Evolutionary conservation across 2,329 filamentous ascomycete genomes (phyloP), one percentile per base, ranked within the genome.

Genomic region (Orbilia brochopaga): DNA sequence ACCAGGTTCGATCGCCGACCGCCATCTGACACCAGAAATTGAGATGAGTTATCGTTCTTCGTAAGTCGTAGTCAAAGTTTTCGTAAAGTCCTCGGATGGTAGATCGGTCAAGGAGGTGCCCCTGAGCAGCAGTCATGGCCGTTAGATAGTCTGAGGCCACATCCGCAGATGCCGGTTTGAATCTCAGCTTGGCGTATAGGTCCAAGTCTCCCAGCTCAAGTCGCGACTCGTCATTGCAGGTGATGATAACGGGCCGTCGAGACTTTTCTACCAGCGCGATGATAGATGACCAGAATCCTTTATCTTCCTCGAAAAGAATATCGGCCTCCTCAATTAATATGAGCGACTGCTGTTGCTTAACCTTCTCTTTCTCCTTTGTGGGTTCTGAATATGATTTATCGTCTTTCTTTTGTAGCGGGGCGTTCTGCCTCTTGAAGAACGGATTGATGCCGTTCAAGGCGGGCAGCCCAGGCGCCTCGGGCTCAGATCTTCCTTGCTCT

Each of bases 1-100:
- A 59, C 60, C 90, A 90, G 75, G 90, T 90, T n/a, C 86, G 83
- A 78, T 96, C 94, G 3, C 94, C 95, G 8, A 99, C 87, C 0
- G 89, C 91, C 80, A 97, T 92, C 78, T 99, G 94, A 78, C 95
- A 99, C 93, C 93, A 99, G 78, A 95, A 94, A 78, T 96, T 88
- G 27, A 99, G 84, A 73, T 97, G 92, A 63, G 85, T 87, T 54
- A 99, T 86, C 1, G 89, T 88, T 21, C 88, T 91, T 61, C 94
- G 87, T 11, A 99, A 81, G 78, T 99, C 94, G 27, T 84, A 80
- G 1, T 83, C 79, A 59, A 90, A 88, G 13, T 86, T 86, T 59
- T 84, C 82, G 77, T 92, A 96, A 1, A 99, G 83, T 5, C 85
- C 81, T 57, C 84, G 82, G 0, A 96, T 84, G 0, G 90, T 86